A percentile compares a stretch with the other conserved stretches of the same genome.
Conservation (phyloP, 768 basidiomycete genomes). For the Lactarius psammicola region DNA sequence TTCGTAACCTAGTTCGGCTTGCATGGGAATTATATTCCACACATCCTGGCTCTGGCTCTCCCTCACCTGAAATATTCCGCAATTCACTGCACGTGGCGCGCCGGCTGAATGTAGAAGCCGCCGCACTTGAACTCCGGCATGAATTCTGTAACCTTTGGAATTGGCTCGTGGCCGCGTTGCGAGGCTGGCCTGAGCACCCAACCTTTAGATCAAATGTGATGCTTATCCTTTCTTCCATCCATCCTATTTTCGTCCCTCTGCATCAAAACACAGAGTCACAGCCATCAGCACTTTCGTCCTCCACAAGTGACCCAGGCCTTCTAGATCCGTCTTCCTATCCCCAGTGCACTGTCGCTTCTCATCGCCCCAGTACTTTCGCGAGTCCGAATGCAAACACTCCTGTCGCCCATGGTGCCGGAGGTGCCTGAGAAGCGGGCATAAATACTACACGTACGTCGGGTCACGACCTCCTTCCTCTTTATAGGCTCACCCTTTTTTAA, state of each 20-base stretch:
- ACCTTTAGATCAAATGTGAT: not conserved
- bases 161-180: not conserved
- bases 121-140: not conserved
- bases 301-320: not conserved
- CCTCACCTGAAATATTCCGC: not conserved
- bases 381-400: not conserved
- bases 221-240: not conserved
- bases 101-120: not conserved
- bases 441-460: not conserved
- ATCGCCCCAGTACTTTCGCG: not conserved
- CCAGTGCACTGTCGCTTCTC: not conserved
- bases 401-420: not conserved
- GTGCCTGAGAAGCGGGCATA: not conserved
- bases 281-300: not conserved
- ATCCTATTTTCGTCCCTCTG: too few species aligned
- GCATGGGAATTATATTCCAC: not conserved
- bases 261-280: not conserved
- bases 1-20: not conserved
- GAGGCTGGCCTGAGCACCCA: not conserved
- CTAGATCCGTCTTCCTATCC: not conserved
- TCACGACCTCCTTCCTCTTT: too few species aligned
- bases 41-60: too few species aligned
- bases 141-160: not conserved
- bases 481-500: too few species aligned
- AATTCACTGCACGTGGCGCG: not conserved